Base-by-base conservation (phyloP, 2,329 filamentous ascomycete species). In the Penicillium concentricum region DNA sequence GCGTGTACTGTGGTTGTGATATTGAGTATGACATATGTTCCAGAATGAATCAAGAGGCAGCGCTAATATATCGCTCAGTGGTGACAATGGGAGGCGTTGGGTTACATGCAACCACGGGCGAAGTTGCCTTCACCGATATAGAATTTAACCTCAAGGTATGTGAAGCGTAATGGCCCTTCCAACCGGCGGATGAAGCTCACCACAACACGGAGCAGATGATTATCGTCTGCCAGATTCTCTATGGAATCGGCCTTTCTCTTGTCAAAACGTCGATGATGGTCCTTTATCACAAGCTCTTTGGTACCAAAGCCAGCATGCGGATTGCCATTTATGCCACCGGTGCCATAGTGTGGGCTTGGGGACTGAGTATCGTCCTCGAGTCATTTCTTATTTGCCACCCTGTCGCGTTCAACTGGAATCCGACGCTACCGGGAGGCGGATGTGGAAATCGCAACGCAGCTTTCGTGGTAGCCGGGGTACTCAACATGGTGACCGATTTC, bases 281-380 rank as follows among this genome's bases (percentile, higher is more conserved):
- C 35, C 65, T 67, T 30, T 69, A 67, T 47, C 57, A 60, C 15
- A 67, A 65, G 7, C 60, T 71, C 13, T 63, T 71, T 46, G 53
- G 69, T 24, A 69, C 67, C 22, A 65, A 69, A 28, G 22, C 13
- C 44, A 66, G 60, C 32, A 61, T 71, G 43, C 59, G 66, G n/a
- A 56, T 71, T 26, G 61, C 62, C 3, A 63, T 67, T 18, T 63
- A 61, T 12, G 54, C 66, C 10, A 46, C 43, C 13, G 18, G 35
- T 4, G 37, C 44, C 9, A 51, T 60, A 5, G 54, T 51, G 3
- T 61, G 57, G 43, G 62, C 66, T n/a, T 67, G 65, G 38, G 63
- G 60, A 5, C 57, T 67, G 39, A 63, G 62, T 24, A 68, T 65
- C 5, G 60, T 69, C 24, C 56, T 71, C n/a, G 61, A 67, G 49